Evolutionary conservation across 129 eudicot species (phyloP).

Genomic region (sunflower (Helianthus annuus)): HanXRQr2.0-SUNRISE NC_035442.2:30430709-30431208

Average conservation of each 20-base stretch:
- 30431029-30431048: conserved; percentile 45
- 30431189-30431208: background rate
- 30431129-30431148: conserved; percentile 8
- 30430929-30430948: conserved; percentile 65
- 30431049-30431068: conserved; percentile 43
- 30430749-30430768: no score
- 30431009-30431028: conserved; percentile 57
- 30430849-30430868: conserved; percentile 46
- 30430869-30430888: background rate
- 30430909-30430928: conserved; percentile 49
- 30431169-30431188: no score
- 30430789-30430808: background rate
- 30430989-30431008: conserved; percentile 49
- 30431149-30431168: background rate
- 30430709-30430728: no score
- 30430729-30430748: no score
- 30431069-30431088: conserved; percentile 63
- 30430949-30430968: conserved; percentile 58
- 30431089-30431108: conserved; percentile 48
- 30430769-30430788: no score
- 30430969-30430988: conserved; percentile 61
- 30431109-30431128: conserved; percentile 31
- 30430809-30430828: conserved; percentile 53
- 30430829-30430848: conserved; percentile 34
- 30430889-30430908: conserved; percentile 57